Evolutionary conservation across 2,329 filamentous ascomycete species (phyloP).

Genomic region (Claviceps africana): DNA sequence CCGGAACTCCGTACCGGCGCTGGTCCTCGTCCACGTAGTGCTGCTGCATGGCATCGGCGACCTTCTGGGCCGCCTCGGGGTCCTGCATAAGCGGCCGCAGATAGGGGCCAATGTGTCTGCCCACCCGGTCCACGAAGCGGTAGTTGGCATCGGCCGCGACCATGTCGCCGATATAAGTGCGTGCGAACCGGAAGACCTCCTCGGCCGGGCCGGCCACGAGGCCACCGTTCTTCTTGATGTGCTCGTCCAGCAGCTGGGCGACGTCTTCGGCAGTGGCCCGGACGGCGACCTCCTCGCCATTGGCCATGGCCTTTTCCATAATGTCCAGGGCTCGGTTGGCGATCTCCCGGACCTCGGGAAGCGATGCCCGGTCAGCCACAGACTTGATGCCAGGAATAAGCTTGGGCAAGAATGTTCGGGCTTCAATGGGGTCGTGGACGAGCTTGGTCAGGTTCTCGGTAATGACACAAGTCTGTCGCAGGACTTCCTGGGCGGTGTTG

Average conservation of each 20-base stretch:
- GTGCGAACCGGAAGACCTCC: constrained; percentile 52
- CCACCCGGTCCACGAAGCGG: constrained; percentile 62
- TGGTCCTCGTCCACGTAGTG: constrained; percentile 74
- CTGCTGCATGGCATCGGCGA: constrained; percentile 61
- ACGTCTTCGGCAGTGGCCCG: constrained; percentile 62
- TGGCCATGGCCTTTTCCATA: constrained; percentile 86
- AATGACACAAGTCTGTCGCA: constrained; percentile 90
- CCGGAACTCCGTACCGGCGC: constrained; percentile 70
- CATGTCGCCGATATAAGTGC: constrained; percentile 67
- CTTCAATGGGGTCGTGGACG: constrained; percentile 89
- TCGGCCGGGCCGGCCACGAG: constrained; percentile 45
- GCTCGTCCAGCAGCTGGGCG: constrained; percentile 55
- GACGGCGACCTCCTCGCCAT: constrained; percentile 50
- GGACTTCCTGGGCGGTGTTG: constrained; percentile 79
- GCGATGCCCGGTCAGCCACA: constrained; percentile 74
- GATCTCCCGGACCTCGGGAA: constrained; percentile 88
- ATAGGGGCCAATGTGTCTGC: constrained; percentile 57
- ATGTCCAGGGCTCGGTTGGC: constrained; percentile 69
- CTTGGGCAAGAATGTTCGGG: constrained; percentile 87
- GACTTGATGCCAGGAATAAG: constrained; percentile 84
- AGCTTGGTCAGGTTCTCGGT: constrained; percentile 97
- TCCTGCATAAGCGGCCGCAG: constrained; percentile 55
- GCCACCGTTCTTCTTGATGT: constrained; percentile 58
- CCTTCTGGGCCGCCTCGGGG: constrained; percentile 42
- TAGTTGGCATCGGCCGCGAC: constrained; percentile 79